Evolutionary conservation across 139 green algal species (phyloP).

Genomic region (Chlamydomonas schloesseri): DNA sequence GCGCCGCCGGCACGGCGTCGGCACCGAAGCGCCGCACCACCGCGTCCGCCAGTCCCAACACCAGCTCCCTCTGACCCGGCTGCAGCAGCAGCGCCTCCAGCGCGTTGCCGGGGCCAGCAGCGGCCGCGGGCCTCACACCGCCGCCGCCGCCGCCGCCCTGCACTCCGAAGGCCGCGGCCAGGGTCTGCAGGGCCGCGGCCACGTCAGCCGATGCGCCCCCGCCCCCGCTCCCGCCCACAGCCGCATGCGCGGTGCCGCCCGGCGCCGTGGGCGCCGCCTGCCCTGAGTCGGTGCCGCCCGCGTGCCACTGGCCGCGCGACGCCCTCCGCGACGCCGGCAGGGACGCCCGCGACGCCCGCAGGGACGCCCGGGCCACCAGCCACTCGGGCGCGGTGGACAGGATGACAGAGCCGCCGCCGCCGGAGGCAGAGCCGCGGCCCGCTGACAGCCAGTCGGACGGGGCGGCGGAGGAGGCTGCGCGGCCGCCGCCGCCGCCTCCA

Average conservation of each 20-base stretch:
- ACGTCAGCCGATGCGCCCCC: neutral
- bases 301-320: neutral
- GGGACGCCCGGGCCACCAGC: neutral
- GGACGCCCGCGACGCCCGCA: too few relatives aligned
- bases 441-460: neutral
- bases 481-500: neutral
- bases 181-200: constrained; percentile 1
- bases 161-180: neutral
- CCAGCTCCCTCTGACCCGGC: neutral
- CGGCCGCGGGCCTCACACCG: too few relatives aligned
- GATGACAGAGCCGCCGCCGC: too few relatives aligned
- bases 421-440: too few relatives aligned
- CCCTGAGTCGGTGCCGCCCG: neutral
- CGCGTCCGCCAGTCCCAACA: constrained; percentile 14
- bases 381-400: constrained; percentile 6
- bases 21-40: neutral
- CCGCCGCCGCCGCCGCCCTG: too few relatives aligned
- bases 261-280: neutral
- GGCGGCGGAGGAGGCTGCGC: neutral
- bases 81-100: neutral
- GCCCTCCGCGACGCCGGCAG: too few relatives aligned
- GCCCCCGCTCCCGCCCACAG: too few relatives aligned
- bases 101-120: neutral
- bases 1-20: neutral
- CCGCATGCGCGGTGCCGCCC: too few relatives aligned